A percentile compares a stretch with the other conserved stretches of the same genome.
Conservation (phyloP, 306 rosid species). For the Vicia faba region DNA sequence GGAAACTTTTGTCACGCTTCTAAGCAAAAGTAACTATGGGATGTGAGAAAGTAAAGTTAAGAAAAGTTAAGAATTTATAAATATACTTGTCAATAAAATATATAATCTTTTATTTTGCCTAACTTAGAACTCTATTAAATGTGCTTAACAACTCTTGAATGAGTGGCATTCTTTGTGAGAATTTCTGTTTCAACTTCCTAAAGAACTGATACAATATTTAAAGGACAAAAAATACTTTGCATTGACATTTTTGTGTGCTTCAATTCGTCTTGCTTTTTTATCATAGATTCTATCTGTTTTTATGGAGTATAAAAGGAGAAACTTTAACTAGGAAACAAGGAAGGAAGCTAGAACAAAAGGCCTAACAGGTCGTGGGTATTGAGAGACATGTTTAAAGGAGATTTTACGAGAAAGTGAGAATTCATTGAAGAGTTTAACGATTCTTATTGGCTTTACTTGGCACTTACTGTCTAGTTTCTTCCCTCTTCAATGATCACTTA, state of each 20-base stretch:
- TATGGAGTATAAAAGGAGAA: background rate
- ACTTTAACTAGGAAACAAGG: slow-evolving; percentile 27
- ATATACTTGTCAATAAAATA: background rate
- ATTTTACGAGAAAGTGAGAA: background rate
- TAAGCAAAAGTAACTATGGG: background rate
- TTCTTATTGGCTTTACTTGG: background rate
- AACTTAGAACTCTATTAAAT: background rate
- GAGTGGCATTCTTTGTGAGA: background rate
- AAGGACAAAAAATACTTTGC: background rate
- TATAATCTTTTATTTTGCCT: background rate
- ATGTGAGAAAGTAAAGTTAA: background rate
- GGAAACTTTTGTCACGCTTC: background rate
- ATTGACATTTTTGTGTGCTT: slow-evolving; percentile 7
- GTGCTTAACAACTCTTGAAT: background rate
- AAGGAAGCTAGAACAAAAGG: slow-evolving; percentile 29
- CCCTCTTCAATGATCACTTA: background rate
- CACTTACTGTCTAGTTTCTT: background rate
- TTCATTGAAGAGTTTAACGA: background rate
- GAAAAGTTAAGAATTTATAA: background rate
- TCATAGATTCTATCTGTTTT: slow-evolving; percentile 6
- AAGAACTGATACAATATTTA: background rate
- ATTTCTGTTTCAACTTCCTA: background rate
- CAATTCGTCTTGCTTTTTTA: slow-evolving; percentile 19
- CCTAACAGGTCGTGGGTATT: background rate
- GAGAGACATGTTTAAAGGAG: background rate